phyloP scores from a whole-genome alignment of 2,329 filamentous ascomycete species.

The Pseudogymnoascus sp. region DNA sequence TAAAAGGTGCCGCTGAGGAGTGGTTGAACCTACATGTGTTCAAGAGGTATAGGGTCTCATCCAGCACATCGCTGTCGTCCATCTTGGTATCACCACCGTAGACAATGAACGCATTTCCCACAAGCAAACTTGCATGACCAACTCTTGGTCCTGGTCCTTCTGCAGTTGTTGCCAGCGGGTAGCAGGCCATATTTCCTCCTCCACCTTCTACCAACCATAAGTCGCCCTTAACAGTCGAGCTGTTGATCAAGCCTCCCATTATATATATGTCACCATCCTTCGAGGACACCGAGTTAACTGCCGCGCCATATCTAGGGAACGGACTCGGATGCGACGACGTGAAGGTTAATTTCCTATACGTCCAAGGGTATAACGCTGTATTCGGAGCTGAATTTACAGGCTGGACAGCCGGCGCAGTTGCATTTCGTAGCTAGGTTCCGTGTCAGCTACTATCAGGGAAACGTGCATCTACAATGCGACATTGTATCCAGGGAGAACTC shows the following conservation, averaged over 20 bases:
- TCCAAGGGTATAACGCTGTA: slow-evolving; percentile 90
- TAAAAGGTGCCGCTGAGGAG: slow-evolving; percentile 18
- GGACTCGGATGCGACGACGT: slow-evolving; percentile 75
- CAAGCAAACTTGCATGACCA: slow-evolving; percentile 85
- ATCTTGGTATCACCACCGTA: slow-evolving; percentile 98
- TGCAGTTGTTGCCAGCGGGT: slow-evolving; percentile 82
- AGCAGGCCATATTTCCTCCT: slow-evolving; percentile 77
- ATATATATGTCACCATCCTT: slow-evolving; percentile 97
- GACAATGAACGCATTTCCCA: slow-evolving; percentile 98
- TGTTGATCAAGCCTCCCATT: slow-evolving; percentile 94
- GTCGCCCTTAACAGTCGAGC: slow-evolving; percentile 92
- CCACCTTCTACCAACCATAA: slow-evolving; percentile 96
- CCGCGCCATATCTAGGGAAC: slow-evolving; percentile 93
- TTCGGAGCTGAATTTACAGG: slow-evolving; percentile 50
- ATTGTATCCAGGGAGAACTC: slow-evolving; percentile 22
- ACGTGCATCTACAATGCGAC: background rate
- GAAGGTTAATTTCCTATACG: slow-evolving; percentile 80
- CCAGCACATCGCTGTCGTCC: slow-evolving; percentile 82
- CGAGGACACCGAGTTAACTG: slow-evolving; percentile 84
- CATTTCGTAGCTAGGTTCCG: slow-evolving; percentile 48
- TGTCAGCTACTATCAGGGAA: background rate
- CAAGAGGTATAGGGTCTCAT: slow-evolving; percentile 91
- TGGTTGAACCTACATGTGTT: slow-evolving; percentile 76
- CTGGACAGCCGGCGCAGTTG: slow-evolving; percentile 30
- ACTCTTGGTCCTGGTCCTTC: slow-evolving; percentile 94